Evolutionary conservation across 805 yeast genomes (phyloP), one percentile per base, ranked within the genome.

Genomic region (Candida ponderosae): DNA sequence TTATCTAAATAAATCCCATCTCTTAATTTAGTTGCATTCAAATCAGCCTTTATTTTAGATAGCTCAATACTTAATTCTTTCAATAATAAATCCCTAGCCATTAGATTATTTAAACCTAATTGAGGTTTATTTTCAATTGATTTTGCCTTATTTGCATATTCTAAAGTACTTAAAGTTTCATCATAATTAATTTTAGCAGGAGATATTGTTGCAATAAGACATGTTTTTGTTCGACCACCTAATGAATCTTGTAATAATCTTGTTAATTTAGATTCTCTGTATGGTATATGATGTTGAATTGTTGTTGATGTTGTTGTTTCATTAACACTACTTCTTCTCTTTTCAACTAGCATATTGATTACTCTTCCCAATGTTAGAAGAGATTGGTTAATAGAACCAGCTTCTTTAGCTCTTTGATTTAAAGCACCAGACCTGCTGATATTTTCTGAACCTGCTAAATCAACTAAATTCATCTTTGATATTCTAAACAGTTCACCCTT

Each of bases 371-470:
- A 66, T 0, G 96, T 81, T 28, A 90, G 62, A 36, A 90, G 65
- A 57, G 94, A 81, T 57, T 87, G 95, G 58, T 90, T 90, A 35
- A 89, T 89, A 16, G 86, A 76, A 0, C 96, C 97, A 0, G 97
- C 96, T 54, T 90, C 98, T 46, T 87, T 79, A 0, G 96, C 96
- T 32, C 96, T 69, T 53, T 77, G 81, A 46, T 83, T 79, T 18
- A 76, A 68, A 0, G 97, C 96, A 3, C 98, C 98, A 0, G 96
- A 84, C 49, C 87, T 67, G 47, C 72, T 75, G 37, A 90, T 81
- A 54, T 89, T 89, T 56, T 90, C 98, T 5, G 95, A 84, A 1
- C 98, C 97, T 0, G 97, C 98, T 45, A 90, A 67, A 62, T 90
- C 97, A 6, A 90, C 97, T 18, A 89, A 64, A 54, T 89, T 87